Percentiles rank a stretch among this genome's conserved stretches.
These are phyloP conservation scores for Cryptosporidium ubiquitum DNA, from an alignment of 169 alveolate genomes.

Conservation along the genomic window DNA sequence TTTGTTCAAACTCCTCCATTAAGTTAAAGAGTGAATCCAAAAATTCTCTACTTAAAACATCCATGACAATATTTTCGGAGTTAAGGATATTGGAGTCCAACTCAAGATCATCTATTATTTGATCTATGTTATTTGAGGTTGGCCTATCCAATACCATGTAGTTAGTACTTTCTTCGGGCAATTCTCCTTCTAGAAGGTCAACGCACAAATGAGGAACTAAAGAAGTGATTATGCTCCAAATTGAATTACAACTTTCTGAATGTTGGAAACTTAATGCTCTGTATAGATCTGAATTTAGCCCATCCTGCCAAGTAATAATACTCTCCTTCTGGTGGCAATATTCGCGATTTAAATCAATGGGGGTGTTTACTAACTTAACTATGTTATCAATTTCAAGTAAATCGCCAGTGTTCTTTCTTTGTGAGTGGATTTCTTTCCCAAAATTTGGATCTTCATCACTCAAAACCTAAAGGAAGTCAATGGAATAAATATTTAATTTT, in stretches of 20 bases:
- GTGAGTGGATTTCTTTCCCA: neutral
- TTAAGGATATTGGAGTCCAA: constrained; percentile 28
- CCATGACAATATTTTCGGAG: constrained; percentile 46
- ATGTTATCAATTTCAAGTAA: constrained; percentile 11
- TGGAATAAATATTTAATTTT: neutral
- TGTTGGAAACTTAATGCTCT: constrained; percentile 78
- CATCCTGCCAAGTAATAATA: constrained; percentile 79
- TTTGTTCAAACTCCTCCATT: constrained; percentile 58
- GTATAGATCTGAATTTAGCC: constrained; percentile 68
- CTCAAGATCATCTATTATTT: constrained; percentile 43
- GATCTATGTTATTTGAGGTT: constrained; percentile 15
- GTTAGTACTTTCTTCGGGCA: neutral
- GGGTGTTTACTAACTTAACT: constrained; percentile 51
- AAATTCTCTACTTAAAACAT: constrained; percentile 32
- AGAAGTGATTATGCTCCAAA: constrained; percentile 61
- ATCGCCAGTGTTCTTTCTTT: neutral
- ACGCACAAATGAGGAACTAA: constrained; percentile 64
- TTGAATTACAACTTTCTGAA: constrained; percentile 77
- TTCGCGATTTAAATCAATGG: constrained; percentile 38
- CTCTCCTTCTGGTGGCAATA: constrained; percentile 74
- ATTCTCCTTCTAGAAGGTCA: constrained; percentile 35
- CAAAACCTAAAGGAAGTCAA: constrained; percentile 9
- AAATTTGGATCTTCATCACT: constrained; percentile 22
- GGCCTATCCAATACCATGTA: constrained; percentile 29
- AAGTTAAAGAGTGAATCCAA: constrained; percentile 24